These are phyloP conservation scores for Leishmania martiniquensis DNA, from an alignment of 208 protist genomes.

Conservation along the genomic window DNA sequence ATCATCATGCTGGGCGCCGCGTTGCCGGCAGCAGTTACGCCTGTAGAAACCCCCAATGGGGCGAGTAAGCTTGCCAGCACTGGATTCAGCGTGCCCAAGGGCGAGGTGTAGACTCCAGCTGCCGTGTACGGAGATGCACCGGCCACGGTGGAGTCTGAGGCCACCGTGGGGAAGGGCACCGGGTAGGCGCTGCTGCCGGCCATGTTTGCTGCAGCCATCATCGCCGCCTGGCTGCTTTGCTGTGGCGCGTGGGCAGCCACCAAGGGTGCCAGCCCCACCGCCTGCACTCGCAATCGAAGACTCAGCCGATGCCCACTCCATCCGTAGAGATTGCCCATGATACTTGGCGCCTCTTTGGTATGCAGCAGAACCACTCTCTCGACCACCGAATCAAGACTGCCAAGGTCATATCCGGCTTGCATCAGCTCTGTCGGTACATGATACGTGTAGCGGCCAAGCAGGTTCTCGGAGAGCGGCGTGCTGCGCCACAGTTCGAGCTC, in stretches of 20 bases:
- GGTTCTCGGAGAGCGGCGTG: slow-evolving; percentile 36
- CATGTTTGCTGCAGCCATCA: not conserved
- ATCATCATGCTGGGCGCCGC: slow-evolving; percentile 1
- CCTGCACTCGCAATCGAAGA: slow-evolving; percentile 35
- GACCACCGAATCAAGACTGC: slow-evolving; percentile 15
- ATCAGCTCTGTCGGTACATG: slow-evolving; percentile 39
- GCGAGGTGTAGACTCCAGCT: slow-evolving; percentile 4
- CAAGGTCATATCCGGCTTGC: slow-evolving; percentile 15
- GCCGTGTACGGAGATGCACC: not conserved
- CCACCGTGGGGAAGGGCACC: slow-evolving; percentile 5
- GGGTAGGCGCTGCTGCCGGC: slow-evolving; percentile 3
- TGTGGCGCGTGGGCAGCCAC: not conserved
- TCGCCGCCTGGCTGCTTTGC: not conserved
- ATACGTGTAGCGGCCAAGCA: slow-evolving; percentile 47
- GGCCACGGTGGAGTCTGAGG: not conserved
- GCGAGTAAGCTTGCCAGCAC: slow-evolving; percentile 22
- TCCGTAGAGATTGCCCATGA: slow-evolving; percentile 29
- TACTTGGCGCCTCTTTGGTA: slow-evolving; percentile 20
- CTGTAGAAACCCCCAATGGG: slow-evolving; percentile 10
- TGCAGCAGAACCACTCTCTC: slow-evolving; percentile 24
- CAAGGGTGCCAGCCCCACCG: slow-evolving; percentile 20
- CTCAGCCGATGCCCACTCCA: slow-evolving; percentile 34
- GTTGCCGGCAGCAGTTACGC: not conserved
- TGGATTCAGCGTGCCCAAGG: slow-evolving; percentile 20
- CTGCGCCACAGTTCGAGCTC: slow-evolving; percentile 67